phyloP scores from a whole-genome alignment of 1,139 yeast species.

The Protomyces pachydermus region DNA sequence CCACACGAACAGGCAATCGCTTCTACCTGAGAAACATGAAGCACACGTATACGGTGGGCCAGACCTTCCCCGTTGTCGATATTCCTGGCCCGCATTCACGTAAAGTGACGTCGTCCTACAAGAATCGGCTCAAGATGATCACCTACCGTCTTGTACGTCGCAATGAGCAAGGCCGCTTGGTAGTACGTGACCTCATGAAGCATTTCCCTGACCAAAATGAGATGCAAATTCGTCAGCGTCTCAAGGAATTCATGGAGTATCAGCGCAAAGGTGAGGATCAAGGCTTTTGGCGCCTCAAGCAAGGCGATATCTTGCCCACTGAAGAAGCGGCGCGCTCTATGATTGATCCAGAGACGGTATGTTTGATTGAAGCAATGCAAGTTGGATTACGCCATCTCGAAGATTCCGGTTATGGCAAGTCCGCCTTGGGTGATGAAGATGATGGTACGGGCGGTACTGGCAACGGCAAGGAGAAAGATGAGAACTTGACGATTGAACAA shows the following conservation, averaged over 20 bases:
- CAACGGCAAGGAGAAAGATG: slow-evolving; percentile 38
- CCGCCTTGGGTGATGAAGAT: slow-evolving; percentile 42
- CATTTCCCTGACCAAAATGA: slow-evolving; percentile 98
- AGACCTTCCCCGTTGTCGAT: slow-evolving; percentile 85
- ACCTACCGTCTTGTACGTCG: slow-evolving; percentile 82
- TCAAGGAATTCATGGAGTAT: slow-evolving; percentile 97
- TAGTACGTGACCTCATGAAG: slow-evolving; percentile 80
- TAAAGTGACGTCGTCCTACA: slow-evolving; percentile 88
- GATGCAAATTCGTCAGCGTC: slow-evolving; percentile 91
- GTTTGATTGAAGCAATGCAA: slow-evolving; percentile 86
- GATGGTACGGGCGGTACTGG: neutral
- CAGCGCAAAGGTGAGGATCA: slow-evolving; percentile 93
- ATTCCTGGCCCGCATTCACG: slow-evolving; percentile 98
- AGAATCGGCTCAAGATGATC: slow-evolving; percentile 87
- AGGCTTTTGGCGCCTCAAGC: slow-evolving; percentile 89
- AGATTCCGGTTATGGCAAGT: slow-evolving; percentile 57
- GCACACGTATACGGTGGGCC: slow-evolving; percentile 81
- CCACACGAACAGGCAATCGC: slow-evolving; percentile 47
- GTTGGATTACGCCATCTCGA: slow-evolving; percentile 81
- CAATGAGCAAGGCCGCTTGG: slow-evolving; percentile 65
- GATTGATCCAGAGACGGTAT: slow-evolving; percentile 88
- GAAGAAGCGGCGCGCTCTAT: slow-evolving; percentile 77
- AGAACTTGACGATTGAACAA: slow-evolving; percentile 61
- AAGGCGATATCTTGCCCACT: slow-evolving; percentile 63
- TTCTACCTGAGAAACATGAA: slow-evolving; percentile 61